Conservation (phyloP, 345 rosid species). For the Arabis hirsuta region DNA sequence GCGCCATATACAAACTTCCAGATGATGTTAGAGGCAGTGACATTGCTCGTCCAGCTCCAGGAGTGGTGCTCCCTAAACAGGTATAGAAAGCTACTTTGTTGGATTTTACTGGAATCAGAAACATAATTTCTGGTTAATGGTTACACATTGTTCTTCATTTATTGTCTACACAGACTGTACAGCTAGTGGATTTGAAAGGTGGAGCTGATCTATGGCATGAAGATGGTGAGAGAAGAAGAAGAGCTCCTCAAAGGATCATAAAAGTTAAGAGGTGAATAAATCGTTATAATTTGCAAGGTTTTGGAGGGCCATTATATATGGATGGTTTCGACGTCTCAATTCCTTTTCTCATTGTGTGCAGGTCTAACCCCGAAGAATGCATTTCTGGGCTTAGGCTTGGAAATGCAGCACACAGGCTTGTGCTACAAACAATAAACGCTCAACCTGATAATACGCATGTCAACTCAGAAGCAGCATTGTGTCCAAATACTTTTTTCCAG, state of each 20-base stretch:
- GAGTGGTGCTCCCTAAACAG: conserved; percentile 73
- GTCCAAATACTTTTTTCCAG: conserved; percentile 34
- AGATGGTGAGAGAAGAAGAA: conserved; percentile 60
- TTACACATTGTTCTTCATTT: conserved; percentile 9
- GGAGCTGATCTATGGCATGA: conserved; percentile 83
- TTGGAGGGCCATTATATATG: background rate
- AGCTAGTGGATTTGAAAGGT: conserved; percentile 61
- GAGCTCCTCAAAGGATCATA: conserved; percentile 42
- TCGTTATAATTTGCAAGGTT: conserved; percentile 3
- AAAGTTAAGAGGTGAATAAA: conserved; percentile 50
- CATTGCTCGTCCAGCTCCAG: conserved; percentile 61
- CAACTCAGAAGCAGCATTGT: conserved; percentile 18
- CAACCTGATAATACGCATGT: conserved; percentile 41
- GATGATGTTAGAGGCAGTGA: conserved; percentile 66
- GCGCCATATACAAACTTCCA: conserved; percentile 83
- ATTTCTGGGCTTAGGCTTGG: conserved; percentile 69
- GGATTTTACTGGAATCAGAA: background rate
- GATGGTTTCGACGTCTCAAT: background rate
- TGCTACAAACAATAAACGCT: conserved; percentile 62
- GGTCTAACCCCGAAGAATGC: conserved; percentile 66
- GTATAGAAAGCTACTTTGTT: conserved; percentile 48
- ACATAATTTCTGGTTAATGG: conserved; percentile 2
- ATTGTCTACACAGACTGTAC: conserved; percentile 56
- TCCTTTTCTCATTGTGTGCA: conserved; percentile 43
- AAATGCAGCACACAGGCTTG: conserved; percentile 72